Base-by-base conservation (phyloP, 306 rosid species). In the Glycine soja region DNA sequence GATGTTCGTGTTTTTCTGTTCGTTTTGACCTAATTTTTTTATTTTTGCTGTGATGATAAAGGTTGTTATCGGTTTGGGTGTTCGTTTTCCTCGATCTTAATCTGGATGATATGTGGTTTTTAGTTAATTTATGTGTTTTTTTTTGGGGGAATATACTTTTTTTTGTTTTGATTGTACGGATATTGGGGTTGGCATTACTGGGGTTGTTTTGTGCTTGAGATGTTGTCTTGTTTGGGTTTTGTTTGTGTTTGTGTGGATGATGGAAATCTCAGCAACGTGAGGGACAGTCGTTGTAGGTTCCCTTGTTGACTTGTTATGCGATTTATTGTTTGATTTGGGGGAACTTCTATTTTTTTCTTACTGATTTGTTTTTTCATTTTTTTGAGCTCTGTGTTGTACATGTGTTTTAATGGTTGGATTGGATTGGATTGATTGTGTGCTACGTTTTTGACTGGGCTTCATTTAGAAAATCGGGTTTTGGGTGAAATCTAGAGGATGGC, bases 21-120 rank as follows among this genome's bases (percentile, higher is more conserved):
- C 6, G 10, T 50, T 76, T 71, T 76, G 73, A 76, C 47, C 76
- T 71, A 67, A 46, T 54, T 72, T 72, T 64, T 19, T 40, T 24
- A 24, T 8, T 3, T 67, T n/a, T 40, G 10, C 0, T 4, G 24
- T 64, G 15, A 12, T 8, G 4, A 15, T 2, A 7, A 13, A 6
- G 73, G 58, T 46, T 11, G 66, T 61, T 53, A 0, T 36, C 40
- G 40, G 40, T 36, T 36, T 36, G 18, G 15, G n/a, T 0, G 42
- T 30, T 42, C 3, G 32, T 30, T 81, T 54, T 57, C 3, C 3
- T 47, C n/a, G 77, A 79, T 19, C 62, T 70, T 14, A 43, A 62
- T 70, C 32, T 47, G 2, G 50, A 70, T 63, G 50, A 52, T 38
- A 4, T 3, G 38, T 2, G 6, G 7, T 47, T 8, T 71, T 61